Base-by-base conservation (phyloP, 164 flowering plant genomes). In the Chimonanthus praecox region DNA sequence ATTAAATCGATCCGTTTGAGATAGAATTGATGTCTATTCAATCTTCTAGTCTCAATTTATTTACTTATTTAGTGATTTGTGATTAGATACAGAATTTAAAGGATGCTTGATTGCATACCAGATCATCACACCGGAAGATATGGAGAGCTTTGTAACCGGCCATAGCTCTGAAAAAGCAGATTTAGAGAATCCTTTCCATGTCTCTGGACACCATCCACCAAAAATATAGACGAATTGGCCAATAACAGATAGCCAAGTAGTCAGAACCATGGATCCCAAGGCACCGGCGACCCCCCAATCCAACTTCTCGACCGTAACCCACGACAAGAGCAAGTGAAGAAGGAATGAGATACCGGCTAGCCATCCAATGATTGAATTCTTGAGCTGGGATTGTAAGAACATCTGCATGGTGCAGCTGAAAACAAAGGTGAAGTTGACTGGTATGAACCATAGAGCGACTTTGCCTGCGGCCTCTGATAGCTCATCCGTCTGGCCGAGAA, bases 271-370 rank as follows among this genome's bases (percentile, higher is more conserved):
- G 60, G 87, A 90, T 70, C 86, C 77, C 3, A 94, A 94, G 2
- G 85, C 93, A 1, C 93, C 98, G 16, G 72, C 87, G 70, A 93
- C 47, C 2, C 93, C 98, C 93, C 90, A 88, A 4, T 83, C 78
- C 4, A 89, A 82, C 75, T 84, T 75, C 7, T 61, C 64, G 13
- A 70, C 65, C 48, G 69, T 3, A 47, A 75, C 15, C 85, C 85
- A 84, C 18, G 76, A 78, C 47, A 79, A 47, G 7, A 72, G 20
- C 3, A 70, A 67, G 47, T 82, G 81, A 47, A 82, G 51, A 5
- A 72, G 6, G 2, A 83, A 75, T 10, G 74, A 46, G 3, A 46
- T 9, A 13, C 54, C 60, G 3, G 76, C 64, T 33, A 78, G 33
- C 72, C 71, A 79, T 4, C 76, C 73, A 3, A 84, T 74, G 47